Evolutionary conservation across 257 asterid species (phyloP), one percentile per base, ranked within the genome.

Genomic region (Gentiana macrophylla): DNA sequence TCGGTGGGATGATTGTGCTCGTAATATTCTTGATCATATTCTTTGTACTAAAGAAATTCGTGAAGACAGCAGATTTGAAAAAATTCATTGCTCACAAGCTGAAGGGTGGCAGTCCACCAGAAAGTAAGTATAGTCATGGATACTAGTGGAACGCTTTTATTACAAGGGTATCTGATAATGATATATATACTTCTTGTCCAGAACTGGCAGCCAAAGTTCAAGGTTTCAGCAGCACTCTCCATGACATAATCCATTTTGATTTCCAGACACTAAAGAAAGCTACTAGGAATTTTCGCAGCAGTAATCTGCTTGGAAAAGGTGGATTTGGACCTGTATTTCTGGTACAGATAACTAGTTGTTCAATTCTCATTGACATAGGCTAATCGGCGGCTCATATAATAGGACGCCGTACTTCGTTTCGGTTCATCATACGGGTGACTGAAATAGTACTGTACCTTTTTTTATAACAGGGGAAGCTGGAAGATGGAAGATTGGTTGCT

Each of bases 291-390:
- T 85, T 85, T 77, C 73, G 76, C 69, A 80, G 71, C 67, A 58
- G 37, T 36, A 68, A 76, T 68, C 65, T 85, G 51, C 94, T 85
- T 6, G 94, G 94, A 45, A 64, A 81, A 67, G 94, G 94, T 62
- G 94, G 94, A 70, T 85, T 85, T 50, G 94, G 94, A 35, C 92
- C 94, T 0, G 94, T 85, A 41, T 85, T 64, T 73, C 67, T 68
- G 86, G 94, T 85, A 80, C 12, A 37, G 37, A 44, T 62, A 55
- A 5, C 34, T 47, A 37, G 9, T 41, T 41, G 46, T 7, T 41
- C 2, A 41, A 41, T 5, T 41, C 6, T 41, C 46, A 2, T 3
- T 41, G 2, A 2, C 46, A 41, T 1, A 4, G 8, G 45, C 11
- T 5, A 41, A 10, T 41, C 9, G 46, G 8, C 9, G 46, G 9